These are phyloP conservation scores for Colletotrichum abscissum DNA, from an alignment of 2,329 filamentous ascomycete genomes.

Conservation along the genomic window DNA sequence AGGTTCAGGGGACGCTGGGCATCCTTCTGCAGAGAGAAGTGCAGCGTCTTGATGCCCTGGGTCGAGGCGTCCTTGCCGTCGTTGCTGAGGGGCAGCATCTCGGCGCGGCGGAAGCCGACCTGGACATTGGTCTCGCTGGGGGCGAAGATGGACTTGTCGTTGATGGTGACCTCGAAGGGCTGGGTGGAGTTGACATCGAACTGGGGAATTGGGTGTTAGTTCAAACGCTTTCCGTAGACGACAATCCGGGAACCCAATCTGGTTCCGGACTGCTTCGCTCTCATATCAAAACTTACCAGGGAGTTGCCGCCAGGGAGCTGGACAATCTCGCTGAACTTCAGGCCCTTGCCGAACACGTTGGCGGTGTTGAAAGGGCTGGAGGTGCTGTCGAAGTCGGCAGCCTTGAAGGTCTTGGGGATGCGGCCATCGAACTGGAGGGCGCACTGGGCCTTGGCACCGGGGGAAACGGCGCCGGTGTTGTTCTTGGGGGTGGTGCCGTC, in stretches of 20 bases:
- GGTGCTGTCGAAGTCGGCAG: conserved; percentile 56
- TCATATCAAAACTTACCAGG: conserved; percentile 45
- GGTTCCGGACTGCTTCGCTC: conserved; percentile 1
- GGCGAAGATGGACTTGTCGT: conserved; percentile 70
- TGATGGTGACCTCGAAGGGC: conserved; percentile 66
- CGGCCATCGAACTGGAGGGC: conserved; percentile 59
- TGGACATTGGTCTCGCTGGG: conserved; percentile 60
- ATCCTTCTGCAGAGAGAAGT: conserved; percentile 70
- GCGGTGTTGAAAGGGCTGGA: conserved; percentile 60
- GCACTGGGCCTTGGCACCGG: conserved; percentile 43
- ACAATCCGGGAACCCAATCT: not conserved
- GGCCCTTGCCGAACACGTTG: conserved; percentile 63
- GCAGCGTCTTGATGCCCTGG: conserved; percentile 68
- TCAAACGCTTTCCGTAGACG: not conserved
- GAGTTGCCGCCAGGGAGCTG: conserved; percentile 56
- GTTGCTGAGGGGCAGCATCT: conserved; percentile 64
- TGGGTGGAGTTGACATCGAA: conserved; percentile 56
- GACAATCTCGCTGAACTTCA: conserved; percentile 63
- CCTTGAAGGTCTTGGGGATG: conserved; percentile 50
- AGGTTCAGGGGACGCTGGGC: conserved; percentile 63
- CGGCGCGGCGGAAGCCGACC: conserved; percentile 69
- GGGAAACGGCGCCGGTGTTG: conserved; percentile 18
- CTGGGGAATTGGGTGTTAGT: conserved; percentile 28
- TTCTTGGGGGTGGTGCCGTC: conserved; percentile 12
- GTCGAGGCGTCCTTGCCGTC: conserved; percentile 62